phyloP scores from a whole-genome alignment of 108 stramenopile genomes.

The Cyclotella atomus region DNA sequence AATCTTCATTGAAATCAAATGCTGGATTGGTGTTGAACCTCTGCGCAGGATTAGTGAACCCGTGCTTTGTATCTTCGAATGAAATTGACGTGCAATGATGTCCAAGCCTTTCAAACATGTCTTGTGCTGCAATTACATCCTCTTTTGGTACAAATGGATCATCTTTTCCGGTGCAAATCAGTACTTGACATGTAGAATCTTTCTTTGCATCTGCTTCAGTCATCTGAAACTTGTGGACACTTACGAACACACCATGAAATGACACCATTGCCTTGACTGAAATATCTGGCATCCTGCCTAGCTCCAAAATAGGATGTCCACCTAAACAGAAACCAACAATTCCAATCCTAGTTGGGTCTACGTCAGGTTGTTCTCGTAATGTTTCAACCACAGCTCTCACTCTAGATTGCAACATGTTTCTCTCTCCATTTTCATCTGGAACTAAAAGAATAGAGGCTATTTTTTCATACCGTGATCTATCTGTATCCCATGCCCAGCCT shows the following conservation, averaged over 20 bases:
- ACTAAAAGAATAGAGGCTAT: slow-evolving; percentile 44
- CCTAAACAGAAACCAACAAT: slow-evolving; percentile 80
- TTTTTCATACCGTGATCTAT: slow-evolving; percentile 56
- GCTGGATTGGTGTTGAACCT: slow-evolving; percentile 61
- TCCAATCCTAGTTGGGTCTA: slow-evolving; percentile 52
- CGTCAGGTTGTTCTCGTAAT: slow-evolving; percentile 18
- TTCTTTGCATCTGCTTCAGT: not conserved
- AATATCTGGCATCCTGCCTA: slow-evolving; percentile 42
- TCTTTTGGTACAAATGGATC: slow-evolving; percentile 65
- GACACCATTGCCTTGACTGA: slow-evolving; percentile 54
- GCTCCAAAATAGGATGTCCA: slow-evolving; percentile 66
- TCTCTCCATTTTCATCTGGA: slow-evolving; percentile 31
- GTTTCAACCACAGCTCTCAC: slow-evolving; percentile 41
- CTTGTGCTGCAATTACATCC: slow-evolving; percentile 51
- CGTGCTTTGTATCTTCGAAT: slow-evolving; percentile 63
- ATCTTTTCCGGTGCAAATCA: slow-evolving; percentile 65
- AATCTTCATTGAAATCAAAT: slow-evolving; percentile 61
- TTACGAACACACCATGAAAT: slow-evolving; percentile 81
- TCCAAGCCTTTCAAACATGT: slow-evolving; percentile 26
- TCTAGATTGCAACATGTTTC: slow-evolving; percentile 30
- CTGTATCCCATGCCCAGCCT: slow-evolving; percentile 72
- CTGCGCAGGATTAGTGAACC: slow-evolving; percentile 85
- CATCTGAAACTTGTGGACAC: slow-evolving; percentile 21
- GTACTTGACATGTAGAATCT: slow-evolving; percentile 18
- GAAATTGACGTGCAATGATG: slow-evolving; percentile 32